A percentile compares a stretch with the other conserved stretches of the same genome.
These are phyloP conservation scores for Lactarius vividus DNA, from an alignment of 768 basidiomycete species.

Conservation along the genomic window DNA sequence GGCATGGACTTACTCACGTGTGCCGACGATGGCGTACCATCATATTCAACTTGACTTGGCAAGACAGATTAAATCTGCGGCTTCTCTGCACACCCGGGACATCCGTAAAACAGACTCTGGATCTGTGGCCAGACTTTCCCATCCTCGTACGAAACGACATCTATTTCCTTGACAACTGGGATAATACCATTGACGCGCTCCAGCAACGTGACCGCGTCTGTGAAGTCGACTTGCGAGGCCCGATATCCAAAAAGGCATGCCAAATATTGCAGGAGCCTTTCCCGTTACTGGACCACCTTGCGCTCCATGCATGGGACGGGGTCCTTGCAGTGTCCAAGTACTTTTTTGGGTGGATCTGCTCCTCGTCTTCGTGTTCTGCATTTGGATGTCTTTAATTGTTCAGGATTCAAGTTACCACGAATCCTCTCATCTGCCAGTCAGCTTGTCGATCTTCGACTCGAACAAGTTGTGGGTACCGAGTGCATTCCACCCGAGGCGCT, in stretches of 20 bases:
- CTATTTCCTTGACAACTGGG: neutral
- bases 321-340: neutral
- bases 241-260: neutral
- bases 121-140: neutral
- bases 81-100: slow-evolving; percentile 6
- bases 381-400: neutral
- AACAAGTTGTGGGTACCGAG: neutral
- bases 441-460: slow-evolving; percentile 1
- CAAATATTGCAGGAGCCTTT: neutral
- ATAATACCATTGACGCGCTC: slow-evolving; percentile 1
- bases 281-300: neutral
- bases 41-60: neutral
- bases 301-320: neutral
- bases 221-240: neutral
- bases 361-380: neutral
- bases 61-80: neutral
- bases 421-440: neutral
- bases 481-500: neutral
- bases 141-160: neutral
- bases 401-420: neutral
- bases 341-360: neutral
- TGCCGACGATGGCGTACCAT: slow-evolving; percentile 1
- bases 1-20: slow-evolving; percentile 2
- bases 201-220: slow-evolving; percentile 2
- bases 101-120: neutral